Conservation (phyloP, 306 rosid genomes). For the Cicer judaicum region DNA sequence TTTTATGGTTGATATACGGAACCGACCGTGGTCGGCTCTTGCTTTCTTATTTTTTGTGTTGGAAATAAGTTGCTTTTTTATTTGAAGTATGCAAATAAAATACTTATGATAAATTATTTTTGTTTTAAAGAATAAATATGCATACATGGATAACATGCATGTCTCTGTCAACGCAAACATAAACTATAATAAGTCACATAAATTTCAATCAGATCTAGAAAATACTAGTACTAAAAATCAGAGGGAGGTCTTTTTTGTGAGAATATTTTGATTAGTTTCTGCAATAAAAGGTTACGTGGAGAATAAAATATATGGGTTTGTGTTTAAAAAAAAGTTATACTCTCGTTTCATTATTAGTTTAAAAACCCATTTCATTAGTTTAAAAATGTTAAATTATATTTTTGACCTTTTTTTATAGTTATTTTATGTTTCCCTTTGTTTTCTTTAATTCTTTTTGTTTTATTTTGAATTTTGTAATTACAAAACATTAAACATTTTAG, state of each 20-base stretch:
- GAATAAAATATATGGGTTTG: background rate
- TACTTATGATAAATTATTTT: background rate
- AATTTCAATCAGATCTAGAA: constrained; percentile 12
- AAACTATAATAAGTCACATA: background rate
- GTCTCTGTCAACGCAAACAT: constrained; percentile 5
- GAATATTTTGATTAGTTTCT: background rate
- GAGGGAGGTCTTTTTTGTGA: background rate
- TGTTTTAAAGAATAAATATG: background rate
- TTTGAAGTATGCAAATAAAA: no score
- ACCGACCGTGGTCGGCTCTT: background rate
- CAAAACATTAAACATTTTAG: no score
- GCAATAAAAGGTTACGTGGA: background rate
- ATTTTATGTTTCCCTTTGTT: no score
- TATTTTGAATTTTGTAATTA: no score
- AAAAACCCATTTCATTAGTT: background rate
- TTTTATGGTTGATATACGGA: no score
- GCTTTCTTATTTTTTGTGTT: background rate
- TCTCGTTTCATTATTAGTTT: no score
- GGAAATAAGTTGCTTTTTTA: no score
- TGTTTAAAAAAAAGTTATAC: background rate
- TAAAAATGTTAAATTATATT: background rate
- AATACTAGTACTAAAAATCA: background rate
- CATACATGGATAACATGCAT: background rate
- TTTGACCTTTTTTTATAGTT: no score
- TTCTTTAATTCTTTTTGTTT: no score